A percentile compares a stretch with the other conserved stretches of the same genome.
These are phyloP conservation scores for Zangia roseola DNA, from an alignment of 768 basidiomycete genomes.

Conservation along the genomic window DNA sequence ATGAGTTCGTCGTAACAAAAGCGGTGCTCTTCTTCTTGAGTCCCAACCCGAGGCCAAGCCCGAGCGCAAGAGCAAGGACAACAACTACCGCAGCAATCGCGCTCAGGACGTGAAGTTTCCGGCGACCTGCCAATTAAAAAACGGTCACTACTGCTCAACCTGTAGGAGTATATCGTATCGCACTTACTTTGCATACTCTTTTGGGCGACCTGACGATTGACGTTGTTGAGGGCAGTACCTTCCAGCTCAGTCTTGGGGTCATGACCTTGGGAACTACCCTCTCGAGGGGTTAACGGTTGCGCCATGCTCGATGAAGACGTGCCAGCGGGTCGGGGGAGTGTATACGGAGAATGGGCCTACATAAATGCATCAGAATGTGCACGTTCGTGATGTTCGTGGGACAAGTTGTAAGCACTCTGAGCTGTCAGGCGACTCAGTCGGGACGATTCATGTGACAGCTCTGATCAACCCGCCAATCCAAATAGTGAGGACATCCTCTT, in stretches of 20 bases:
- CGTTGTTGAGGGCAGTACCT: background rate
- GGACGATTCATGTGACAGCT: no score
- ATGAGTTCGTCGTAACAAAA: slow-evolving; percentile 24
- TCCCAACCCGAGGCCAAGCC: slow-evolving; percentile 30
- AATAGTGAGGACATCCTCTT: background rate
- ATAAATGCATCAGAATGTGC: slow-evolving; percentile 4
- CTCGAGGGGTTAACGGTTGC: background rate
- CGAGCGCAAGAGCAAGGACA: slow-evolving; percentile 25
- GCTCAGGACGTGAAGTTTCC: slow-evolving; percentile 17
- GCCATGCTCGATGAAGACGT: slow-evolving; percentile 8
- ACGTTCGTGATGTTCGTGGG: slow-evolving; percentile 16
- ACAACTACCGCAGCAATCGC: slow-evolving; percentile 10
- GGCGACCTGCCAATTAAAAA: slow-evolving; percentile 14
- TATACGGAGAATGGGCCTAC: background rate
- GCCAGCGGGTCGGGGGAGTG: background rate
- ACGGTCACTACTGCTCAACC: background rate
- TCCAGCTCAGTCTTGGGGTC: slow-evolving; percentile 4
- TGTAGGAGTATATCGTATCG: background rate
- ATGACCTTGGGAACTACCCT: slow-evolving; percentile 6
- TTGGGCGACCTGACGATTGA: background rate
- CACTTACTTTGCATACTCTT: slow-evolving; percentile 6
- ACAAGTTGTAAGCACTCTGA: background rate
- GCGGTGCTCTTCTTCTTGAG: slow-evolving; percentile 18
- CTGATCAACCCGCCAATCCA: no score
- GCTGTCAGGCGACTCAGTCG: no score